Evolutionary conservation across 2,329 filamentous ascomycete species (phyloP).

Genomic region (Sarocladium strictum): DNA sequence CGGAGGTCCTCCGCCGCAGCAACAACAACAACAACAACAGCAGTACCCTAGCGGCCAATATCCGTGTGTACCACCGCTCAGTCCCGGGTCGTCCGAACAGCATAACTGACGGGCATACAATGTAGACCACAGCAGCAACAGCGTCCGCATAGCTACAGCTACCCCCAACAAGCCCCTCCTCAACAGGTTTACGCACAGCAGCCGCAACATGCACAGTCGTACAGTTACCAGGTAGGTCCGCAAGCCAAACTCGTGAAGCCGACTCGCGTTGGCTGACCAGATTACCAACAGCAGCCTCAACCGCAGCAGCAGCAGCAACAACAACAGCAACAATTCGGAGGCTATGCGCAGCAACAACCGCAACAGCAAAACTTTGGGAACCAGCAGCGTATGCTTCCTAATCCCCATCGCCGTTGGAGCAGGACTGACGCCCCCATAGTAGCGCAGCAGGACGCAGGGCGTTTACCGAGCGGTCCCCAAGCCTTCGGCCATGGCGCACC

Average conservation of each 20-base stretch:
- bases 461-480: constrained; percentile 54
- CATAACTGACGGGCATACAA: neutral
- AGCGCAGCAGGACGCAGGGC: neutral
- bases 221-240: constrained; percentile 21
- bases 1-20: constrained; percentile 26
- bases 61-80: constrained; percentile 34
- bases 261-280: too few relatives aligned
- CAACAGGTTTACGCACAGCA: constrained; percentile 32
- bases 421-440: neutral
- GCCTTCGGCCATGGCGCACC: constrained; percentile 77
- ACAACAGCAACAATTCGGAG: constrained; percentile 5
- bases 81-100: neutral
- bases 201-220: constrained; percentile 33
- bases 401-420: neutral
- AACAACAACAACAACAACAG: constrained; percentile 34
- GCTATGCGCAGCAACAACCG: constrained; percentile 8
- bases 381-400: neutral
- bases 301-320: neutral
- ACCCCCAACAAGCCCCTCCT: constrained; percentile 36
- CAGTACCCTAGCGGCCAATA: constrained; percentile 41
- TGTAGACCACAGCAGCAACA: neutral
- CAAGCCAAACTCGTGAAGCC: too few relatives aligned
- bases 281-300: neutral
- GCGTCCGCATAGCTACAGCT: constrained; percentile 18
- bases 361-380: neutral